Conservation (phyloP, 768 basidiomycete genomes). For the Kwoniella pini region DNA sequence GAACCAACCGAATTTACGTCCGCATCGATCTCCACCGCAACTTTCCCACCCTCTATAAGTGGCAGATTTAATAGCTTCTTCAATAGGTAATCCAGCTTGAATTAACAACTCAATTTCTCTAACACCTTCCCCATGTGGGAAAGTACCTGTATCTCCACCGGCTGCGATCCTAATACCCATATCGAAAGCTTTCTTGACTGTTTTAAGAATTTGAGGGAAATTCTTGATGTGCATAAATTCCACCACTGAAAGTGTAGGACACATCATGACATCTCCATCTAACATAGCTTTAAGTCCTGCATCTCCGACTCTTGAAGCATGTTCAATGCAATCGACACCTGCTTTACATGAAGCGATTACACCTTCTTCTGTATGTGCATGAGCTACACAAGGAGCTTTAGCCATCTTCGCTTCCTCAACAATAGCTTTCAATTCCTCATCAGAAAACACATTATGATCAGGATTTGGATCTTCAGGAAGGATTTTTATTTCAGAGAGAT, state of each 20-base stretch:
- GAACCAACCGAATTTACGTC: slow-evolving; percentile 27
- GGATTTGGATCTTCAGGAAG: slow-evolving; percentile 17
- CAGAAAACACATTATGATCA: slow-evolving; percentile 10
- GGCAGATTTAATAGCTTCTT: slow-evolving; percentile 17
- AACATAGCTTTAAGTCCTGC: slow-evolving; percentile 21
- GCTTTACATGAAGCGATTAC: slow-evolving; percentile 28
- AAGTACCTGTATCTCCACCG: slow-evolving; percentile 30
- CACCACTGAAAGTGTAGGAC: slow-evolving; percentile 26
- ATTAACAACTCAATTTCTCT: slow-evolving; percentile 27
- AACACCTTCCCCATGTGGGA: slow-evolving; percentile 25
- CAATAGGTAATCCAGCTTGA: slow-evolving; percentile 27
- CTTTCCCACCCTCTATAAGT: slow-evolving; percentile 31
- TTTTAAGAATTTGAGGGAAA: slow-evolving; percentile 4
- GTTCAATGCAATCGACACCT: slow-evolving; percentile 29
- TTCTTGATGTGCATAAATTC: slow-evolving; percentile 7
- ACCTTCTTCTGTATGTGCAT: slow-evolving; percentile 19
- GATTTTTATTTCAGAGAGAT: slow-evolving; percentile 10
- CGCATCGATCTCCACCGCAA: slow-evolving; percentile 31
- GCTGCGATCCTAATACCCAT: slow-evolving; percentile 26
- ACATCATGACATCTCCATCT: slow-evolving; percentile 25
- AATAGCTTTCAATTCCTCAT: slow-evolving; percentile 35
- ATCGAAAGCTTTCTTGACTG: slow-evolving; percentile 20
- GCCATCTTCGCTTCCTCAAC: slow-evolving; percentile 25
- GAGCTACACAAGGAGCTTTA: slow-evolving; percentile 23
- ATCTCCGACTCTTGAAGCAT: slow-evolving; percentile 7